Evolutionary conservation across 805 yeast species (phyloP).

Genomic region (Hanseniaspora thailandica): DNA sequence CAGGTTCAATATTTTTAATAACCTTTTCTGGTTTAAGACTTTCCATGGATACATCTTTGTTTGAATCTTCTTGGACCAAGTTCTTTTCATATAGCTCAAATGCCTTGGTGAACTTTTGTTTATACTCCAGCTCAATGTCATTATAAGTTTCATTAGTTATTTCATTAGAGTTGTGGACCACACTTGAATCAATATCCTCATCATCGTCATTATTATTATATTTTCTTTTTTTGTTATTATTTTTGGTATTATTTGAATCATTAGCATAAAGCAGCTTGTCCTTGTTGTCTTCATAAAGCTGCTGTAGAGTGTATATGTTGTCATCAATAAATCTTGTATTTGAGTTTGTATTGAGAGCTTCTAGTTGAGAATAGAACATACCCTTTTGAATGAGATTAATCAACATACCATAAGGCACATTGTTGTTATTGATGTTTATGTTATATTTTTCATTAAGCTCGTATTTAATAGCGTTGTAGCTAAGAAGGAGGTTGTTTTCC

Average conservation of each 20-base stretch:
- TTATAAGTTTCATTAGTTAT: background rate
- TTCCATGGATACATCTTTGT: background rate
- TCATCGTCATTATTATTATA: background rate
- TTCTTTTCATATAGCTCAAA: constrained; percentile 1
- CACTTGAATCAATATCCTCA: background rate
- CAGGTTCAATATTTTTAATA: background rate
- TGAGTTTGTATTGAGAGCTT: constrained; percentile 3
- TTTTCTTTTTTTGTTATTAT: background rate
- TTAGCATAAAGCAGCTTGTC: constrained; percentile 7
- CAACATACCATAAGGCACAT: constrained; percentile 12
- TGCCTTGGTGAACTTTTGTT: background rate
- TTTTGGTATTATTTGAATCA: background rate
- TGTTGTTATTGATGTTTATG: background rate
- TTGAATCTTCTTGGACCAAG: background rate
- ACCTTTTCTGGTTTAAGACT: background rate
- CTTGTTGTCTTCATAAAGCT: constrained; percentile 11
- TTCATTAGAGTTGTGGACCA: background rate
- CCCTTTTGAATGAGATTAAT: constrained; percentile 12
- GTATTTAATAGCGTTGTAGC: constrained; percentile 12
- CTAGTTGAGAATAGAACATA: constrained; percentile 11
- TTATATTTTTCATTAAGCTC: constrained; percentile 11
- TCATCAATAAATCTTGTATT: background rate
- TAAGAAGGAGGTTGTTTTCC: constrained; percentile 8
- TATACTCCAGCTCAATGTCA: constrained; percentile 3
- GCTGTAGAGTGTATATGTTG: constrained; percentile 7